These are phyloP conservation scores for Letharia columbiana DNA, from an alignment of 495 filamentous ascomycete species.

Conservation along the genomic window DNA sequence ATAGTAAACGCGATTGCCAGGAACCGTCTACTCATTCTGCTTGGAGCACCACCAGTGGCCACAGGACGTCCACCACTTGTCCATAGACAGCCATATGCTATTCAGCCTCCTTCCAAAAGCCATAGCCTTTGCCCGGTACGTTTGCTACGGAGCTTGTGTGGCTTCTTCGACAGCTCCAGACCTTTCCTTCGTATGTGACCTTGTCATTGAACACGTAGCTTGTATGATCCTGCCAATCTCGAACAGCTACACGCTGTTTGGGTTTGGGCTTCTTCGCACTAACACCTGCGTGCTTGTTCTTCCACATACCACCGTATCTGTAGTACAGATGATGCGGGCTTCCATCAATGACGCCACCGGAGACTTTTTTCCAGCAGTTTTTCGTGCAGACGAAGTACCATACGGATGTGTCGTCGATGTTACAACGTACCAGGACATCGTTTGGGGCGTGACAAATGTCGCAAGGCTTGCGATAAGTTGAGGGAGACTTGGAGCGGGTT, in stretches of 20 bases:
- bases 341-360: constrained; percentile 21
- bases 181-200: constrained; percentile 9
- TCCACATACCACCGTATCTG: constrained; percentile 27
- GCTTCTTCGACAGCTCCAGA: constrained; percentile 19
- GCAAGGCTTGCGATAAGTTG: constrained; percentile 24
- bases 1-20: neutral
- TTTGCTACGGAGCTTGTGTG: constrained; percentile 16
- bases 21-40: neutral
- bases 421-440: constrained; percentile 25
- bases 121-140: constrained; percentile 9
- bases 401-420: constrained; percentile 14
- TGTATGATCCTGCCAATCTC: constrained; percentile 6
- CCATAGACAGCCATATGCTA: neutral
- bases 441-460: constrained; percentile 16
- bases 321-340: constrained; percentile 18
- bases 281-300: constrained; percentile 23
- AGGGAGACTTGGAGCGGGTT: constrained; percentile 20
- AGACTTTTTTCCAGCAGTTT: constrained; percentile 23
- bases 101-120: constrained; percentile 18
- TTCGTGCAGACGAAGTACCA: constrained; percentile 26
- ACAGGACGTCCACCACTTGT: neutral
- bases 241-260: constrained; percentile 7
- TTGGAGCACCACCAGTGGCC: neutral
- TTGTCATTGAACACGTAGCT: constrained; percentile 11
- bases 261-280: constrained; percentile 20